Conservation (phyloP, 768 basidiomycete species). For the Termitomyces sp. region DNA sequence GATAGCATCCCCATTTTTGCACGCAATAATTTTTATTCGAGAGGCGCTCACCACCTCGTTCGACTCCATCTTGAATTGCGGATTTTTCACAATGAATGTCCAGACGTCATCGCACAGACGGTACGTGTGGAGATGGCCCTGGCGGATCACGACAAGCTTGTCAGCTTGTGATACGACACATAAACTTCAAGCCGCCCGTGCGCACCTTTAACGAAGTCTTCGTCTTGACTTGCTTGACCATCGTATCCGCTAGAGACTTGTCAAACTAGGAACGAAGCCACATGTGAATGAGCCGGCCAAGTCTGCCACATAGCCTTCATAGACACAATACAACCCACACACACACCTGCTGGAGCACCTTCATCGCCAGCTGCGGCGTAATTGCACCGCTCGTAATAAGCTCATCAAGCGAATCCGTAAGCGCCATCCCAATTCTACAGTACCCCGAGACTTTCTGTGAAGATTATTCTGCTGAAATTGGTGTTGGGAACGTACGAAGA, state of each 20-base stretch:
- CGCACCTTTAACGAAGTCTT: slow-evolving; percentile 89
- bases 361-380: slow-evolving; percentile 97
- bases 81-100: slow-evolving; percentile 96
- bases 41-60: slow-evolving; percentile 71
- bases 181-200: not conserved
- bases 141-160: not conserved
- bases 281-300: not conserved
- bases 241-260: slow-evolving; percentile 89
- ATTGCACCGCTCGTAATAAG: slow-evolving; percentile 96
- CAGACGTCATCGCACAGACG: slow-evolving; percentile 94
- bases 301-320: not conserved
- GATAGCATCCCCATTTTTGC: slow-evolving; percentile 91
- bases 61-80: slow-evolving; percentile 93
- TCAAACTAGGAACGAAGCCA: slow-evolving; percentile 72
- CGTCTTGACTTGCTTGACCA: slow-evolving; percentile 91
- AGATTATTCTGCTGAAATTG: not conserved
- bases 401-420: slow-evolving; percentile 98
- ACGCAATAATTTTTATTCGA: slow-evolving; percentile 96
- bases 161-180: not conserved
- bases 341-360: slow-evolving; percentile 91
- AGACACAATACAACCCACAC: not conserved
- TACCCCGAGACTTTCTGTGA: not conserved
- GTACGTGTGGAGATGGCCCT: slow-evolving; percentile 93
- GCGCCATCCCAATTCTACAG: slow-evolving; percentile 91
- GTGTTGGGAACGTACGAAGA: slow-evolving; percentile 56